Base-by-base conservation (phyloP, 148 eudicot genomes). In the Cornus florida region DNA sequence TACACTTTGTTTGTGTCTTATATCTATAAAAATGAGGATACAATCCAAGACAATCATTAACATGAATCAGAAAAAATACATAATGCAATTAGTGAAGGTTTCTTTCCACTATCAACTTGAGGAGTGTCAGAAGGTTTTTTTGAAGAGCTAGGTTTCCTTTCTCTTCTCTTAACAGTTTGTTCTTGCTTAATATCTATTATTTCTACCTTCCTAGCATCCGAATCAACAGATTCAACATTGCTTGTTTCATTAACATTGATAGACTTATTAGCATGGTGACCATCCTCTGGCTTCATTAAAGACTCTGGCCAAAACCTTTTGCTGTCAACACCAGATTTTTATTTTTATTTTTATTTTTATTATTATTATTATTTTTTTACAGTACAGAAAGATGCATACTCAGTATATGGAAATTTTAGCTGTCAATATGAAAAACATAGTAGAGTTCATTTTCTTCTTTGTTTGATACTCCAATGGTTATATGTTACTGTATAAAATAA, bases 101-200 rank as follows among this genome's bases (percentile, higher is more conserved):
- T 82, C 89, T 74, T 86, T 81, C 24, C 85, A 73, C 74, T 80
- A 46, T 87, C 88, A 48, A 75, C 24, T 72, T 20, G 75, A 79
- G 84, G 19, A 76, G 88, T 72, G 60, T 80, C 82, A 12, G 83
- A 77, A 50, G 86, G 86, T 77, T 84, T 86, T 75, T 41, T 41
- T 41, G 6, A 41, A 41, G 46, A 41, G 46, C 46, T 41, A 5
- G 46, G 46, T 41, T 41, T 41, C 69, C 57, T 87, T 82, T 81
- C 91, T 77, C 88, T 88, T 57, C 77, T 79, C 82, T 82, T 83
- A 56, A 79, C 79, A 67, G 73, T 41, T 78, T 87, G 82, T 68
- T 83, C 92, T 23, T 79, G 69, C 79, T 89, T 86, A 38, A 88
- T 64, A 46, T 81, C 84, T 71, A 78, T 53, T 57, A 84, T 41